Evolutionary conservation across 2,329 filamentous ascomycete species (phyloP).

Genomic region (Lecanicillium sp.): DNA sequence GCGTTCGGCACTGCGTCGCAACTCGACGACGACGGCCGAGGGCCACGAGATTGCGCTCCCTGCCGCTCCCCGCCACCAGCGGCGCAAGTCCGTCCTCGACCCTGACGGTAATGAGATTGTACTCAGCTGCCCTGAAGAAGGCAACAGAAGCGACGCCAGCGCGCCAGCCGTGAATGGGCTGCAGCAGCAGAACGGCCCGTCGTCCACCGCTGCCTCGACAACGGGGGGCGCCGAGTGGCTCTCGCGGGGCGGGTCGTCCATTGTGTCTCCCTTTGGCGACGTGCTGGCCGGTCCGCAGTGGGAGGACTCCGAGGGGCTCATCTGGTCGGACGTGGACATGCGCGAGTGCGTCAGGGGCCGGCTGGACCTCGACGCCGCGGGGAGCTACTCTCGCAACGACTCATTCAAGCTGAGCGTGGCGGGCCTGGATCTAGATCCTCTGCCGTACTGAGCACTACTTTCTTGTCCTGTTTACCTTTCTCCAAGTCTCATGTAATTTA

Average conservation of each 20-base stretch:
- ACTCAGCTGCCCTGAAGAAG: slow-evolving; percentile 28
- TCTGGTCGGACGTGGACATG: slow-evolving; percentile 73
- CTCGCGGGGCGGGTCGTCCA: slow-evolving; percentile 74
- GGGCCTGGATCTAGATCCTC: slow-evolving; percentile 51
- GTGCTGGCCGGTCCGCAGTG: slow-evolving; percentile 75
- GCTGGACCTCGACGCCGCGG: slow-evolving; percentile 76
- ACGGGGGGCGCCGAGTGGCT: slow-evolving; percentile 33
- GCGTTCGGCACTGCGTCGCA: slow-evolving; percentile 22
- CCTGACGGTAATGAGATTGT: slow-evolving; percentile 53
- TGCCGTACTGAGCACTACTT: slow-evolving; percentile 40
- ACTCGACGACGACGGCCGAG: slow-evolving; percentile 40
- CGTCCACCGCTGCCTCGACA: not conserved
- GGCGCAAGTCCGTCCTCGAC: slow-evolving; percentile 40
- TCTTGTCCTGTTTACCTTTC: too few relatives aligned
- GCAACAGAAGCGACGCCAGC: slow-evolving; percentile 19
- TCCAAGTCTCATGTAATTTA: too few relatives aligned
- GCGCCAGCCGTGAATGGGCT: not conserved
- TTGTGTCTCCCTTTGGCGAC: slow-evolving; percentile 74
- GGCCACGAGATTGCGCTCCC: slow-evolving; percentile 43
- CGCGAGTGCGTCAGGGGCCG: slow-evolving; percentile 80
- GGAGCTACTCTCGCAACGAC: slow-evolving; percentile 74
- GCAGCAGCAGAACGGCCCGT: slow-evolving; percentile 15
- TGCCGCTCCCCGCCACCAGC: slow-evolving; percentile 13
- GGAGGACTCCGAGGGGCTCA: slow-evolving; percentile 65
- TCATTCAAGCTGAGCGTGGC: slow-evolving; percentile 55